These are phyloP conservation scores for Carallia brachiata DNA, from an alignment of 345 rosid species.

Conservation along the genomic window DNA sequence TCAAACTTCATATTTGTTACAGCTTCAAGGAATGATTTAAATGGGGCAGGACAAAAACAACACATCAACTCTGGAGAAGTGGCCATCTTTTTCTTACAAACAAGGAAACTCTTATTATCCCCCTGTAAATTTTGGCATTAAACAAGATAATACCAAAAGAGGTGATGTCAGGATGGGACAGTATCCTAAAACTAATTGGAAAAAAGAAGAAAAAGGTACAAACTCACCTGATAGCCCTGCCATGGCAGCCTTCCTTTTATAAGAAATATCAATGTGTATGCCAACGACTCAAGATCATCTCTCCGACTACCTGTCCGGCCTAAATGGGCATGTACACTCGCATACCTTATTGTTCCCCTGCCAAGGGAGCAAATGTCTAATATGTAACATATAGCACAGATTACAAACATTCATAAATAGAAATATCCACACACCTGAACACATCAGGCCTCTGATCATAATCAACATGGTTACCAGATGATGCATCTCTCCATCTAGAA, in stretches of 20 bases:
- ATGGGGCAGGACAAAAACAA: constrained; percentile 33
- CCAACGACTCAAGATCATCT: constrained; percentile 37
- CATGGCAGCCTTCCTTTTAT: constrained; percentile 32
- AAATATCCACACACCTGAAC: constrained; percentile 22
- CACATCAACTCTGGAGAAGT: constrained; percentile 35
- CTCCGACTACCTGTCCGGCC: constrained; percentile 37
- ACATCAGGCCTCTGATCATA: constrained; percentile 38
- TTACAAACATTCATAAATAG: background rate
- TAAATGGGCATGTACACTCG: constrained; percentile 35
- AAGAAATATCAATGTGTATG: constrained; percentile 35
- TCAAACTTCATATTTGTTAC: constrained; percentile 36
- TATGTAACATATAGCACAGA: background rate
- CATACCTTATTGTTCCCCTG: constrained; percentile 37
- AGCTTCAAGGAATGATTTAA: constrained; percentile 32
- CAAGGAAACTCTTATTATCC: constrained; percentile 34
- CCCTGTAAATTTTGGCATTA: constrained; percentile 18
- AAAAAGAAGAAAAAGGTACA: background rate
- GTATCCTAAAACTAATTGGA: background rate
- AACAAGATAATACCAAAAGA: background rate
- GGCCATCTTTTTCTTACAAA: constrained; percentile 36
- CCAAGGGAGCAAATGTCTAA: background rate
- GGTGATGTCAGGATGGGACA: background rate
- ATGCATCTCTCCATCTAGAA: constrained; percentile 32
- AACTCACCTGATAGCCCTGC: constrained; percentile 34
- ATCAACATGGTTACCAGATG: constrained; percentile 32